Percentiles rank a stretch among this genome's conserved stretches.
These are phyloP conservation scores for Fagopyrum homotropicum DNA, from an alignment of 148 eudicot species.

Conservation along the genomic window DNA sequence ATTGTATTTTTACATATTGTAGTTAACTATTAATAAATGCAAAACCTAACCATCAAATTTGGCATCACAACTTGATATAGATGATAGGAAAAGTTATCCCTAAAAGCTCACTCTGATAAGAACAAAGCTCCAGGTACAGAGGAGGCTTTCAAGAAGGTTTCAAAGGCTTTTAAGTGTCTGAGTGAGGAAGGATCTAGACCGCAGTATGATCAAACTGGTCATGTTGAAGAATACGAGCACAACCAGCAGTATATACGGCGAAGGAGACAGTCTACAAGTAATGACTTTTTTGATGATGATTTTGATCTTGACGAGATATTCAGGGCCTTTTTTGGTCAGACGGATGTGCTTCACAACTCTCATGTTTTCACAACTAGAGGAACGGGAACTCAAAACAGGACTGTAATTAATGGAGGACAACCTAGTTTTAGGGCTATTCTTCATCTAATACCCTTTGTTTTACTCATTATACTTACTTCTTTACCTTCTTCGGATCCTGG, in stretches of 20 bases:
- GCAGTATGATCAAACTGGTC: slow-evolving; percentile 81
- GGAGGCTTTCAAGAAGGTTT: slow-evolving; percentile 93
- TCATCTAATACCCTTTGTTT: no score
- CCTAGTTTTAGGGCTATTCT: no score
- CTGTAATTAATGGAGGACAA: not conserved
- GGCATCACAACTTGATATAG: slow-evolving; percentile 42
- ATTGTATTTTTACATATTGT: no score
- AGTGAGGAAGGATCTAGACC: slow-evolving; percentile 63
- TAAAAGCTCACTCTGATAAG: slow-evolving; percentile 97
- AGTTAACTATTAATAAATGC: no score
- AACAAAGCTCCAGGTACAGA: slow-evolving; percentile 96
- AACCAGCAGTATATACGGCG: slow-evolving; percentile 60
- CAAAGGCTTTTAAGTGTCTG: slow-evolving; percentile 27
- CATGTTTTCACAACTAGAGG: slow-evolving; percentile 70
- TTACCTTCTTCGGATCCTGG: no score
- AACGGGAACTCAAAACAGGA: slow-evolving; percentile 43
- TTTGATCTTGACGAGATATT: slow-evolving; percentile 50
- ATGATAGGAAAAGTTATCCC: slow-evolving; percentile 79
- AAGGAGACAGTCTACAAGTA: slow-evolving; percentile 52
- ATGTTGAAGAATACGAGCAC: slow-evolving; percentile 78
- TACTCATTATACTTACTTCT: no score
- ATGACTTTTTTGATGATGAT: slow-evolving; percentile 32
- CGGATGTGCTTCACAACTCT: slow-evolving; percentile 44
- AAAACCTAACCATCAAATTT: no score
- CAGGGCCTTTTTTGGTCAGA: slow-evolving; percentile 83